Evolutionary conservation across 331 rosid genomes (phyloP), one percentile per base, ranked within the genome.

Genomic region (Malus hybrid): DNA sequence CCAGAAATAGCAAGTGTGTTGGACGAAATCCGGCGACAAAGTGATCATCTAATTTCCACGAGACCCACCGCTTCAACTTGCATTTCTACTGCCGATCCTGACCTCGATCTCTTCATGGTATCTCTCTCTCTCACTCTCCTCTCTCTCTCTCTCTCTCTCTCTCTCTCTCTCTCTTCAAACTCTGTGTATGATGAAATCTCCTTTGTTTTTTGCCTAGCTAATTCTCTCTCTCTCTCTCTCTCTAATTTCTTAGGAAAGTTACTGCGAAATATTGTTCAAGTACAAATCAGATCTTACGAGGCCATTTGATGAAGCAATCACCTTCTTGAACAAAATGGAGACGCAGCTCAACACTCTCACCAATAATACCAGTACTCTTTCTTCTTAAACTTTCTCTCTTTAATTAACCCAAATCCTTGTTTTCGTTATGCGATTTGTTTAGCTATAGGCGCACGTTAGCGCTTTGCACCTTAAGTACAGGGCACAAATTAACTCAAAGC

Each of bases 21-120:
- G 19, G 92, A 87, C 52, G 87, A 80, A 80, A 78, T 82, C 73
- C 76, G 83, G 76, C 85, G 34, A 71, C 85, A 82, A 32, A 79
- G 71, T 42, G 80, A 73, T 24, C 36, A 16, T 10, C 42, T 62
- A 62, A 62, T 80, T 19, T 59, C 76, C 61, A 73, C 76, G 74
- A 68, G 82, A 77, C 69, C 75, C 54, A 61, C 48, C 29, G 80
- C 33, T 77, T 74, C 79, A 28, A 29, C 74, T 67, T 69, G 73
- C 79, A 65, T 83, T 46, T 83, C 80, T 13, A 62, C 10, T 69
- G 73, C 87, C 59, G 93, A 92, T 86, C 96, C 90, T 29, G 97
- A 92, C 73, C 97, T 92, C 50, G 93, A 92, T 65, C 69, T 73
- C 6, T 92, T 92, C 88, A 92, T 92, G 97, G 97, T 92, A 32